Evolutionary conservation across 306 rosid species (phyloP).

Genomic region (Lupinus albus): DNA sequence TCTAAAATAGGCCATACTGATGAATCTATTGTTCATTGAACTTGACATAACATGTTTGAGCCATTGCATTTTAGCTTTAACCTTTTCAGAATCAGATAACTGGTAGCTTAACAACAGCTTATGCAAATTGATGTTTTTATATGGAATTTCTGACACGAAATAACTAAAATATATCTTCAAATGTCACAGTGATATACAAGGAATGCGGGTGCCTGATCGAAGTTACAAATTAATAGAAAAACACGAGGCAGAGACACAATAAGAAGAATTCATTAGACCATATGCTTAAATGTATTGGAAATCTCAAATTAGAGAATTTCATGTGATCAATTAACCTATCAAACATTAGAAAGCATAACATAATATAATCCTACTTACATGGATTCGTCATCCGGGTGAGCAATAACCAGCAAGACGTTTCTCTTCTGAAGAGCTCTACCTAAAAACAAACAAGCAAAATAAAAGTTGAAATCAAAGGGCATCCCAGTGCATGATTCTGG

Average conservation of each 20-base stretch:
- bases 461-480: neutral
- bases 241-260: neutral
- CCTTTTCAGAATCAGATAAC: neutral
- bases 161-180: neutral
- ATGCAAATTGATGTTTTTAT: neutral
- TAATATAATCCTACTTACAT: slow-evolving; percentile 51
- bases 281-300: neutral
- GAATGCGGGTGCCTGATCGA: no score
- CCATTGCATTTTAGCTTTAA: neutral
- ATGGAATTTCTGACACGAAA: neutral
- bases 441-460: slow-evolving; percentile 33
- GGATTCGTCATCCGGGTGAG: slow-evolving; percentile 94
- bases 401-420: slow-evolving; percentile 71
- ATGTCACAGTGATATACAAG: slow-evolving; percentile 8
- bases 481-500: no score
- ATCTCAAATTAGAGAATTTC: slow-evolving; percentile 2
- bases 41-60: slow-evolving; percentile 11
- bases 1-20: neutral
- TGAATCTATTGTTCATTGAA: neutral
- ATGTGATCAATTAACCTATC: no score
- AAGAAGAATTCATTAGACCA: slow-evolving; percentile 12
- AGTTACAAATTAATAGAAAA: neutral
- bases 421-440: slow-evolving; percentile 58
- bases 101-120: neutral
- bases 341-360: slow-evolving; percentile 4